Conservation (phyloP, 352 stramenopile species). For the Pythium phragmiticola region DNA sequence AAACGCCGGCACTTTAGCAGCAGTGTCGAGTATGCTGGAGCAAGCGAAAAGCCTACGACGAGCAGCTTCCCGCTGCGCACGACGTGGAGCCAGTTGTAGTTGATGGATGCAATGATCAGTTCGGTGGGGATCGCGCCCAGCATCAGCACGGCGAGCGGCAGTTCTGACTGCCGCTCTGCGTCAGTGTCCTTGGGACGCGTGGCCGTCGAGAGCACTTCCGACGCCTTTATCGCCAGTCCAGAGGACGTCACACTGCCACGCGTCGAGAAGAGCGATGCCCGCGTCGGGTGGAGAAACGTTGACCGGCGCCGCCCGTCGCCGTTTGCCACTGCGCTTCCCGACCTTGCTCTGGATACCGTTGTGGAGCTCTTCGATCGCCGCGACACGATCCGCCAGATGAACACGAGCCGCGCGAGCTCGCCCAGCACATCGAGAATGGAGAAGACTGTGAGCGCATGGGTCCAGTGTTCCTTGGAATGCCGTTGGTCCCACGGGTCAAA, state of each 20-base stretch:
- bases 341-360: too few species aligned
- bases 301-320: background rate
- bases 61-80: constrained; percentile 31
- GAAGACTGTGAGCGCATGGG: constrained; percentile 29
- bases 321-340: background rate
- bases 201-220: constrained; percentile 14
- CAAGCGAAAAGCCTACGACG: constrained; percentile 14
- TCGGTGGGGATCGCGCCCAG: constrained; percentile 12
- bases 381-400: background rate
- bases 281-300: background rate
- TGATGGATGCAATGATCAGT: constrained; percentile 7
- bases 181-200: background rate
- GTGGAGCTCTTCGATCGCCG: background rate
- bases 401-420: constrained; percentile 12
- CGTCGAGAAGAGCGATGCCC: constrained; percentile 17
- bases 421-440: constrained; percentile 20
- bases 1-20: constrained; percentile 27
- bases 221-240: background rate
- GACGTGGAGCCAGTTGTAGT: constrained; percentile 50
- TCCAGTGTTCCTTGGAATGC: constrained; percentile 20
- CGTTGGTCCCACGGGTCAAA: constrained; percentile 35
- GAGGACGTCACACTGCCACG: constrained; percentile 8
- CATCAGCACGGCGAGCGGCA: background rate
- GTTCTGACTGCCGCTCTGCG: background rate
- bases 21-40: constrained; percentile 19